A percentile compares a stretch with the other conserved stretches of the same genome.
phyloP scores from a whole-genome alignment of 73 alveolate species.

The Tetrahymena malaccensis region DNA sequence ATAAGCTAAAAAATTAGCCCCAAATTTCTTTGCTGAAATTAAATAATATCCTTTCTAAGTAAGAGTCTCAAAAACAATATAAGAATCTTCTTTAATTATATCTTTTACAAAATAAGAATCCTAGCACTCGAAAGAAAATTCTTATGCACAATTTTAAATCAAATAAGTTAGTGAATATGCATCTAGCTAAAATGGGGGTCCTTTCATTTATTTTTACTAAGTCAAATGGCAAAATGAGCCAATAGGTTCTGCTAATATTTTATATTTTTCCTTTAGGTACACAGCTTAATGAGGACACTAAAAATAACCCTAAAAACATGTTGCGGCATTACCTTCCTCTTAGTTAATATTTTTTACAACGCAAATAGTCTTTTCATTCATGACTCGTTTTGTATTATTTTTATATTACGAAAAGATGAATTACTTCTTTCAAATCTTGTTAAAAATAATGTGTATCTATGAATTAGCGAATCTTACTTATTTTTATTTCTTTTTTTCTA shows the following conservation, averaged over 20 bases:
- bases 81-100: background rate
- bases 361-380: background rate
- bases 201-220: background rate
- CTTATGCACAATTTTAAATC: background rate
- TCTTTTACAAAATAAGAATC: background rate
- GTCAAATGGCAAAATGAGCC: background rate
- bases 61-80: background rate
- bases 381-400: background rate
- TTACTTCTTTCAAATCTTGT: background rate
- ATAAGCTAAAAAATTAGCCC: background rate
- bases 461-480: background rate
- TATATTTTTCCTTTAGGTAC: background rate
- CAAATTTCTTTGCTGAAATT: background rate
- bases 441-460: too few relatives aligned
- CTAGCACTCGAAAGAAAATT: background rate
- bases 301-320: background rate
- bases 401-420: background rate
- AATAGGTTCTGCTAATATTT: background rate
- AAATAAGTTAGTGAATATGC: background rate
- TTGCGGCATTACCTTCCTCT: background rate
- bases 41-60: background rate
- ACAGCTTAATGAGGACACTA: background rate
- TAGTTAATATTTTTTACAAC: background rate
- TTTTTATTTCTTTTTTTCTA: background rate
- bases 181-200: background rate